Evolutionary conservation across 129 eudicot species (phyloP).

Genomic region (Escallonia rubra): DNA sequence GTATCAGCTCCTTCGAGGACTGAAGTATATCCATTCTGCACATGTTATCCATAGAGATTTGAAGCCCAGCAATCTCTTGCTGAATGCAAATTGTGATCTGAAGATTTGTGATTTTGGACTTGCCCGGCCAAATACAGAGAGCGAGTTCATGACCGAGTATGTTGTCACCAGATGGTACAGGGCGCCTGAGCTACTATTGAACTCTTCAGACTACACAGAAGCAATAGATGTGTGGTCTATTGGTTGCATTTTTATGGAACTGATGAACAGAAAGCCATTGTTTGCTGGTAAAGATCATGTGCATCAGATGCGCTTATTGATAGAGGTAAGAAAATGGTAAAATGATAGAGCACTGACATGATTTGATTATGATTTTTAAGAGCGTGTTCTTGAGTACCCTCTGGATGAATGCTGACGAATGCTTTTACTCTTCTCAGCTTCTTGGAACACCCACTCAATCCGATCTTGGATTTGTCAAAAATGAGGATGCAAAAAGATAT

Average conservation of each 20-base stretch:
- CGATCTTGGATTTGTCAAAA: slow-evolving; percentile 64
- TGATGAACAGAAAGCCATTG: slow-evolving; percentile 78
- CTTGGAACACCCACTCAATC: slow-evolving; percentile 73
- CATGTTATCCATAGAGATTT: slow-evolving; percentile 82
- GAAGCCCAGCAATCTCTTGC: slow-evolving; percentile 76
- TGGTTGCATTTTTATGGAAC: slow-evolving; percentile 91
- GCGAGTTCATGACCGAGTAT: slow-evolving; percentile 85
- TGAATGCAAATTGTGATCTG: slow-evolving; percentile 85
- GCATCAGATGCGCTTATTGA: slow-evolving; percentile 78
- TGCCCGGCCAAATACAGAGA: slow-evolving; percentile 70
- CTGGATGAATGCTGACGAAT: background rate
- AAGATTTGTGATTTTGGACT: slow-evolving; percentile 94
- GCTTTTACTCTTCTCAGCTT: slow-evolving; percentile 35
- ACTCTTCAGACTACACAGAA: slow-evolving; percentile 75
- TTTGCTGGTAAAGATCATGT: slow-evolving; percentile 88
- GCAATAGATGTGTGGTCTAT: slow-evolving; percentile 94
- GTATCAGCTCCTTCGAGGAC: slow-evolving; percentile 81
- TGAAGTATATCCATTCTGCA: slow-evolving; percentile 85
- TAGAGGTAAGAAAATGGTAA: slow-evolving; percentile 39
- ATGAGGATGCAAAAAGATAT: slow-evolving; percentile 76
- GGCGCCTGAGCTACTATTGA: slow-evolving; percentile 79
- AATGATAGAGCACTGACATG: too few species aligned
- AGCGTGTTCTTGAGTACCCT: too few species aligned
- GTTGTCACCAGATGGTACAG: slow-evolving; percentile 94
- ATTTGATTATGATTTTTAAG: too few species aligned